phyloP scores from a whole-genome alignment of 139 green algal genomes.

The Auxenochlorella pyrenoidosa region DNA sequence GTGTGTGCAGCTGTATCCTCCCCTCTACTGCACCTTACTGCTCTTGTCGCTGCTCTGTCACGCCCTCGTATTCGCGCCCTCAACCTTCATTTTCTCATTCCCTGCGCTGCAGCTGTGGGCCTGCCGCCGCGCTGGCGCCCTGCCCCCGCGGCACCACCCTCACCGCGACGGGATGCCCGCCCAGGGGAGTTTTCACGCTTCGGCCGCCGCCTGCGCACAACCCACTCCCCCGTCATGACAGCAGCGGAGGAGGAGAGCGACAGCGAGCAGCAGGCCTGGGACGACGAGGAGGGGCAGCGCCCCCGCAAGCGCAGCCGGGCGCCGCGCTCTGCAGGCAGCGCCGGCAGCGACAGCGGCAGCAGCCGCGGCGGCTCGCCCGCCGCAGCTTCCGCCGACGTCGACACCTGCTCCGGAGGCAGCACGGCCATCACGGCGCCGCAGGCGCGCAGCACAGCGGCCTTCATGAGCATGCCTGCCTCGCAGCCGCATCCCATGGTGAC shows the following conservation, averaged over 20 bases:
- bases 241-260: neutral
- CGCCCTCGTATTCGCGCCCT: neutral
- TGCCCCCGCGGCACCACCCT: neutral
- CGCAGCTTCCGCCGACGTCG: neutral
- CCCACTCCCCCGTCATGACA: neutral
- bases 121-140: slow-evolving; percentile 9
- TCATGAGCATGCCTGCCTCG: neutral
- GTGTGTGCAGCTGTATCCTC: neutral
- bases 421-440: neutral
- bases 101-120: neutral
- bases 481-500: neutral
- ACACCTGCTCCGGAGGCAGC: neutral
- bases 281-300: neutral
- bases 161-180: neutral
- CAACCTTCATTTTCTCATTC: neutral
- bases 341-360: neutral
- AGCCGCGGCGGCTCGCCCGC: neutral
- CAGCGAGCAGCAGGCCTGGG: neutral
- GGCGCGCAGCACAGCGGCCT: neutral
- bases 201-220: slow-evolving; percentile 1
- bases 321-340: neutral
- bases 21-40: neutral
- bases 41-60: neutral
- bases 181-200: neutral
- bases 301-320: neutral